A percentile compares a stretch with the other conserved stretches of the same genome.
phyloP scores from a whole-genome alignment of 352 stramenopile genomes.

The Phytophthora sansomeana region DNA sequence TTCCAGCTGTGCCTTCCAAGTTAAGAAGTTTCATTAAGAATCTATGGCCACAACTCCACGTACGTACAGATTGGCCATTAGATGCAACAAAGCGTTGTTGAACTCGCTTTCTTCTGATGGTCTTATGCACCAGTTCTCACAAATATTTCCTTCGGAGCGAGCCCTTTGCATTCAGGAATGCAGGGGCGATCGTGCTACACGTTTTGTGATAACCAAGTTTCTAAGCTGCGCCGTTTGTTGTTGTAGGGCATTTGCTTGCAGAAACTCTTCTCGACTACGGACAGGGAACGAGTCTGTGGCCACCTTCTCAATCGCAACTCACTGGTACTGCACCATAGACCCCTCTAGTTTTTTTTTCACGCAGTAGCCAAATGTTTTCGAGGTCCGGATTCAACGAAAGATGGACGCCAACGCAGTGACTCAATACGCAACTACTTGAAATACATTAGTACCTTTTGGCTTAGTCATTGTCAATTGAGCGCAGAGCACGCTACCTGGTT shows the following conservation, averaged over 20 bases:
- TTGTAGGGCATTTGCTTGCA: too few relatives aligned
- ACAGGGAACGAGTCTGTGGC: too few relatives aligned
- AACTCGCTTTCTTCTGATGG: neutral
- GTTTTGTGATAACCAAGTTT: constrained; percentile 4
- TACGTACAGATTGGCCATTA: neutral
- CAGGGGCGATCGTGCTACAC: neutral
- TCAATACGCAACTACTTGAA: too few relatives aligned
- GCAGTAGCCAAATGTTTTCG: too few relatives aligned
- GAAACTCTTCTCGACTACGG: too few relatives aligned
- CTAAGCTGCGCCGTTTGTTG: too few relatives aligned
- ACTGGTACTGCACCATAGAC: too few relatives aligned
- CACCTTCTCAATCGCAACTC: too few relatives aligned
- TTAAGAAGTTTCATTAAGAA: neutral
- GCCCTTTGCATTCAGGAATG: neutral
- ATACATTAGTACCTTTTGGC: neutral
- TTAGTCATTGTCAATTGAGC: neutral
- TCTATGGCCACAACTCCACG: neutral
- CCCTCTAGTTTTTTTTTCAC: too few relatives aligned
- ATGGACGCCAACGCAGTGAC: too few relatives aligned
- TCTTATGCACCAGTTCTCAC: too few relatives aligned
- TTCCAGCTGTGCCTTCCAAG: neutral
- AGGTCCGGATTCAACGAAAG: too few relatives aligned
- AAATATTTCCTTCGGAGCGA: neutral
- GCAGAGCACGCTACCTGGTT: constrained; percentile 27
- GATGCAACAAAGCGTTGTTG: neutral